Conservation (phyloP, 2,329 filamentous ascomycete genomes). For the Scedosporium minutisporum region DNA sequence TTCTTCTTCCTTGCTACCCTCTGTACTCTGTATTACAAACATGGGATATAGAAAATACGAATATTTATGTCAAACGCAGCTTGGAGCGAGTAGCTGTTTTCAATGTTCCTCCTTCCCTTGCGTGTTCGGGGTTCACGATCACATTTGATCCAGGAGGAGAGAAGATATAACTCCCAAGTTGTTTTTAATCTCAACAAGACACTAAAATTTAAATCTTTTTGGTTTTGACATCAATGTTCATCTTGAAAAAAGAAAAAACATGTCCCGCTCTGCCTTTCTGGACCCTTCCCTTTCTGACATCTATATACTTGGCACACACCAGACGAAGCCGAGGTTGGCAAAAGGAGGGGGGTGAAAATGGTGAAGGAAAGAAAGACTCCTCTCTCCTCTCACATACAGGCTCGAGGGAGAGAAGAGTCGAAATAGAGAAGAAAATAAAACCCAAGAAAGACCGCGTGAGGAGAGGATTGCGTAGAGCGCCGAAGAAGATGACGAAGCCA, state of each 20-base stretch:
- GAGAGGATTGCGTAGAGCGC: neutral
- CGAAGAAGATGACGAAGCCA: neutral
- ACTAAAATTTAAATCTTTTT: neutral
- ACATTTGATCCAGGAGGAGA: neutral
- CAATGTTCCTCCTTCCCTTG: no score
- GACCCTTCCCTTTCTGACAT: neutral
- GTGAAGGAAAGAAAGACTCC: neutral
- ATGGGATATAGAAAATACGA: neutral
- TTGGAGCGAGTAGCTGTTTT: neutral
- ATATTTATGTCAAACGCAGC: neutral
- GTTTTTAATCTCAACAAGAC: neutral
- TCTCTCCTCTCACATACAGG: neutral
- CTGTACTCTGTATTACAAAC: neutral
- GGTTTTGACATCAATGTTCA: neutral
- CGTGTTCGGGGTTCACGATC: neutral
- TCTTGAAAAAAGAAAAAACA: neutral
- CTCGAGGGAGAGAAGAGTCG: no score
- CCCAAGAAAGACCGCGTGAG: no score
- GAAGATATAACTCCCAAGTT: neutral
- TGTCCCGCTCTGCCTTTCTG: neutral
- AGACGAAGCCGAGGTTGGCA: neutral
- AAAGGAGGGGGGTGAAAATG: neutral
- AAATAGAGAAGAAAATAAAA: no score
- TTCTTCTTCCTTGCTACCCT: neutral
- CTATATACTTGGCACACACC: neutral